These are phyloP conservation scores for Phytophthora colocasiae DNA, from an alignment of 352 stramenopile genomes.

Conservation along the genomic window DNA sequence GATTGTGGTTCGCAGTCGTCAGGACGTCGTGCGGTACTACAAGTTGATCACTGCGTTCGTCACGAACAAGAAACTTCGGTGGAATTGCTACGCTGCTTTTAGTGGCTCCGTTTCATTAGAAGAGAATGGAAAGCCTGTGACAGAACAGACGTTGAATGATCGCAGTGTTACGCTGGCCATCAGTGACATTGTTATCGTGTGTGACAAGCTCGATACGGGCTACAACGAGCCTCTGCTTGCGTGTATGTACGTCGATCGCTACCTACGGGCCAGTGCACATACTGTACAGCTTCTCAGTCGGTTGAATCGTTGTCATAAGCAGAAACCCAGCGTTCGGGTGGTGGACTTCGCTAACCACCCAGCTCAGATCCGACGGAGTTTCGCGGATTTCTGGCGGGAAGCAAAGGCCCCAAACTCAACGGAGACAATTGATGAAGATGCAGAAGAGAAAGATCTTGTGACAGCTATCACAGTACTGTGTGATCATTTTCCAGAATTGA, in stretches of 20 bases:
- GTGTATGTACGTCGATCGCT: slow-evolving; percentile 88
- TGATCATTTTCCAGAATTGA: slow-evolving; percentile 50
- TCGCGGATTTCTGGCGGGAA: slow-evolving; percentile 60
- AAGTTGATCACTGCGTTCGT: slow-evolving; percentile 68
- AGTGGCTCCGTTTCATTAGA: slow-evolving; percentile 55
- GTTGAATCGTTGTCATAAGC: slow-evolving; percentile 74
- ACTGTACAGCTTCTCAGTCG: slow-evolving; percentile 86
- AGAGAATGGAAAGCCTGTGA: slow-evolving; percentile 38
- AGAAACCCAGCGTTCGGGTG: slow-evolving; percentile 58
- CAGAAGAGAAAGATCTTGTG: slow-evolving; percentile 40
- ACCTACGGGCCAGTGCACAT: slow-evolving; percentile 65
- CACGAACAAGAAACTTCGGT: slow-evolving; percentile 57
- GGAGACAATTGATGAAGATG: slow-evolving; percentile 34
- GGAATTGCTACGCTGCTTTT: slow-evolving; percentile 78
- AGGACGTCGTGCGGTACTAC: slow-evolving; percentile 84
- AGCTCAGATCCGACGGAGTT: slow-evolving; percentile 65
- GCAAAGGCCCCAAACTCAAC: slow-evolving; percentile 29
- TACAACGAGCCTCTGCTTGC: slow-evolving; percentile 82
- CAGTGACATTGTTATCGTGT: slow-evolving; percentile 84
- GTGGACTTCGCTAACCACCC: slow-evolving; percentile 82
- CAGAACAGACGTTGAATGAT: slow-evolving; percentile 74
- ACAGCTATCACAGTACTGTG: slow-evolving; percentile 54
- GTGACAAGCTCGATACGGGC: slow-evolving; percentile 87
- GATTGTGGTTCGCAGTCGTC: slow-evolving; percentile 79
- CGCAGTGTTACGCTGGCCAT: slow-evolving; percentile 53